A percentile compares a stretch with the other conserved stretches of the same genome.
Conservation (phyloP, 176 grass and related monocot genomes). For the Chrysopogon serrulatus region DNA sequence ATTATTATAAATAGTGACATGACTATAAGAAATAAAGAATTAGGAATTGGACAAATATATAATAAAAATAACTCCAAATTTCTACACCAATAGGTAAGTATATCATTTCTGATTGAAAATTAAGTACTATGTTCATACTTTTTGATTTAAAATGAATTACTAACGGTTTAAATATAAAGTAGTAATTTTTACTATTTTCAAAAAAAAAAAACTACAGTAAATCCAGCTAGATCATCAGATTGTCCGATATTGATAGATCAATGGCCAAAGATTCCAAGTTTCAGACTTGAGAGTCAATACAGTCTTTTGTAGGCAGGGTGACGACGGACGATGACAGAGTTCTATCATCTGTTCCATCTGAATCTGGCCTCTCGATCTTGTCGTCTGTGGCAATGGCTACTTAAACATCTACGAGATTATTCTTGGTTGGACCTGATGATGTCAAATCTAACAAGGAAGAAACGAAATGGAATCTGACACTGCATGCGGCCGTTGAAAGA, state of each 20-base stretch:
- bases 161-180: not conserved
- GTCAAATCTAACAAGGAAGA: not conserved
- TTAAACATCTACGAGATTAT: no score
- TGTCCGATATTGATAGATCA: no score
- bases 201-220: not conserved
- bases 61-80: no score
- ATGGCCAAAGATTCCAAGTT: not conserved
- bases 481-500: not conserved
- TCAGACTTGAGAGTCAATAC: not conserved
- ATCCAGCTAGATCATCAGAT: not conserved
- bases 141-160: not conserved
- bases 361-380: not conserved
- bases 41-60: no score
- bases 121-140: not conserved
- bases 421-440: not conserved
- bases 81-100: no score
- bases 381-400: not conserved
- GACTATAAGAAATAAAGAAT: not conserved
- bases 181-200: not conserved
- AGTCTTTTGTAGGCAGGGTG: not conserved
- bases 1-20: not conserved
- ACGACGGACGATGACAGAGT: not conserved
- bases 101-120: no score
- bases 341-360: no score
- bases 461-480: not conserved